Base-by-base conservation (phyloP, 2,329 filamentous ascomycete genomes). In the Fusarium sp. region DNA sequence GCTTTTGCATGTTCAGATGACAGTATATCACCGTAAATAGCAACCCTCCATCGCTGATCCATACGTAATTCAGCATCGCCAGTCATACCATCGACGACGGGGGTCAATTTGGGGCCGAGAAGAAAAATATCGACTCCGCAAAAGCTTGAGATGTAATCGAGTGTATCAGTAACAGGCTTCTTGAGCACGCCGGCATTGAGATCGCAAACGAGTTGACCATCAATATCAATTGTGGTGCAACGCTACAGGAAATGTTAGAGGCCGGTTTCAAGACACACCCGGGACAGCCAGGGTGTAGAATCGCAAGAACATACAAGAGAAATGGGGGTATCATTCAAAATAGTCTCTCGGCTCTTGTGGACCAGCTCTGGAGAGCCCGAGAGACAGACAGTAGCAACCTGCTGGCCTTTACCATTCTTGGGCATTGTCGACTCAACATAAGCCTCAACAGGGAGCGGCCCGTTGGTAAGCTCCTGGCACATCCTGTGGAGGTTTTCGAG, bases 1-100 rank as follows among this genome's bases (percentile, higher is more conserved):
- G 95, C 97, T 85, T 99, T 99, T 55, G 96, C 96, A 80, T 98
- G 95, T 80, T 99, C 96, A 27, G 93, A 91, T 70, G 94, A 97
- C 81, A 98, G 89, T 80, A 96, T 91, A 77, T 99, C 96, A 54
- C 96, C 95, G 74, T 96, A 99, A 69, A 99, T 96, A 72, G 93
- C 92, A 63, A 97, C 91, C 76, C 95, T 90, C 83, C 96, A 94
- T 72, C 95, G 89, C 78, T 96, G 92, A 78, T 97, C 94, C 73
- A 93, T 91, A 71, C 92, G 92, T 74, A 96, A 90, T 74, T 96
- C 90, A 36, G 89, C 88, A 74, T 93, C 92, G 69, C 92, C 93
- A 43, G 91, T 91, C 66, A 91, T 84, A 39, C 89, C 86, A 56
- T 91, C 89, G 42, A 91, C 89, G 71, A 96, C 90, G 14, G 92